A percentile compares a stretch with the other conserved stretches of the same genome.
Conservation (phyloP, 116 monocot species). For the Zostera marina region DNA sequence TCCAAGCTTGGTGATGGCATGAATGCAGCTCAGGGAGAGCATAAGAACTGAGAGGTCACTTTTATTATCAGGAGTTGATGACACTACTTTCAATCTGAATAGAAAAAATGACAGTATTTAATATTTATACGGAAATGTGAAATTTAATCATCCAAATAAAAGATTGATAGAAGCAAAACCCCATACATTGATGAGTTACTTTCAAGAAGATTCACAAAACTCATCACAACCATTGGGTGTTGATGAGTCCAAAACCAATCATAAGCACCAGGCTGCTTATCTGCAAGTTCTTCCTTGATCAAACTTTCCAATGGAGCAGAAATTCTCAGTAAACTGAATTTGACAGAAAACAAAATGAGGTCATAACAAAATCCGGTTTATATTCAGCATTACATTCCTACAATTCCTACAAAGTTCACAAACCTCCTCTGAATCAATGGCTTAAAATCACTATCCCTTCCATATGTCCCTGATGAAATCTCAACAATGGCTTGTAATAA, state of each 20-base stretch:
- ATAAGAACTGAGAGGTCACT: conserved; percentile 49
- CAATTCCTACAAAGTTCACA: neutral
- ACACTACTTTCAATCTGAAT: conserved; percentile 49
- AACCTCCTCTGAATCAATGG: conserved; percentile 80
- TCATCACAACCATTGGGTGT: conserved; percentile 52
- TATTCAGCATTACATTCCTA: neutral
- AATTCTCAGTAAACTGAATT: conserved; percentile 57
- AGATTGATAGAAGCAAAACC: neutral
- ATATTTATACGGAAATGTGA: neutral
- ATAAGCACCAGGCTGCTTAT: conserved; percentile 45
- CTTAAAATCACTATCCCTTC: conserved; percentile 68
- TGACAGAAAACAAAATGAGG: neutral
- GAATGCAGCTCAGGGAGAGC: conserved; percentile 79
- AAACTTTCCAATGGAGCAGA: conserved; percentile 53
- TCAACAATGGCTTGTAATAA: conserved; percentile 80
- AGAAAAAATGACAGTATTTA: conserved; percentile 5
- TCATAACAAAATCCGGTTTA: neutral
- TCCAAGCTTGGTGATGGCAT: conserved; percentile 76
- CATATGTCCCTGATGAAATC: conserved; percentile 62
- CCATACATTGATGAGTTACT: conserved; percentile 47
- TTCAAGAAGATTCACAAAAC: conserved; percentile 71
- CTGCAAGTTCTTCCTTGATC: conserved; percentile 51
- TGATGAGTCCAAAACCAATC: conserved; percentile 94
- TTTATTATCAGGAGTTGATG: conserved; percentile 24
- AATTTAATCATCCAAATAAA: conserved; percentile 8